Conservation (phyloP, 495 filamentous ascomycete genomes). For the Neurospora terricola region DNA sequence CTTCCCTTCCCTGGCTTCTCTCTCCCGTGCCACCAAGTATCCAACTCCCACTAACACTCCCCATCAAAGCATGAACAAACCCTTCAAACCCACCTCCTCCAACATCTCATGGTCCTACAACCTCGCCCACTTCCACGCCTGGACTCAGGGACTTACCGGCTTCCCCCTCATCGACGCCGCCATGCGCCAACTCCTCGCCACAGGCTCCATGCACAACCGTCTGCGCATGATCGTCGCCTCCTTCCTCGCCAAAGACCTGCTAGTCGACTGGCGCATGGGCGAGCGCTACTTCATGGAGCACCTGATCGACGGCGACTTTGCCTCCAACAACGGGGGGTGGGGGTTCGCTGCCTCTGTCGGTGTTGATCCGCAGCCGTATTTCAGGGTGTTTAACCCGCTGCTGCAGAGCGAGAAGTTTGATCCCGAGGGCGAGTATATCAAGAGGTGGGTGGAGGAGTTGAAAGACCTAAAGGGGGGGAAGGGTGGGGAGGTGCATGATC, state of each 20-base stretch:
- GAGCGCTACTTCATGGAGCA: conserved; percentile 85
- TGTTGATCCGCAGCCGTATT: conserved; percentile 88
- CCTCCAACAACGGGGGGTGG: conserved; percentile 88
- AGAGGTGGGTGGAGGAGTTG: conserved; percentile 65
- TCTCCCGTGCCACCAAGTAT: neutral
- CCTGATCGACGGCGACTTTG: conserved; percentile 87
- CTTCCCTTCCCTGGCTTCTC: neutral
- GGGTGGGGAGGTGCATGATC: conserved; percentile 51
- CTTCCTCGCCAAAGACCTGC: conserved; percentile 77
- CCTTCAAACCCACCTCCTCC: conserved; percentile 80
- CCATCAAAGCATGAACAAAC: conserved; percentile 70
- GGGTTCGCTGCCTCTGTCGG: conserved; percentile 73
- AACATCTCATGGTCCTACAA: conserved; percentile 78
- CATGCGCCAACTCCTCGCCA: conserved; percentile 69
- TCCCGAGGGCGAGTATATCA: conserved; percentile 55
- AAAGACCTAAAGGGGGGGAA: conserved; percentile 42
- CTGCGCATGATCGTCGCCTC: conserved; percentile 82
- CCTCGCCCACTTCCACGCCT: conserved; percentile 54
- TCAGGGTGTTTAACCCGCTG: conserved; percentile 82
- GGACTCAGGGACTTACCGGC: conserved; percentile 71
- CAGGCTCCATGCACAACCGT: conserved; percentile 84
- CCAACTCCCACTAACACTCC: neutral
- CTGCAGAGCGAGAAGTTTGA: conserved; percentile 84
- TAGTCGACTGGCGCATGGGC: conserved; percentile 85
- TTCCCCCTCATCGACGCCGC: conserved; percentile 86